Evolutionary conservation across 169 alveolate species (phyloP), one percentile per base, ranked within the genome.

Genomic region (Theileria parva): DNA sequence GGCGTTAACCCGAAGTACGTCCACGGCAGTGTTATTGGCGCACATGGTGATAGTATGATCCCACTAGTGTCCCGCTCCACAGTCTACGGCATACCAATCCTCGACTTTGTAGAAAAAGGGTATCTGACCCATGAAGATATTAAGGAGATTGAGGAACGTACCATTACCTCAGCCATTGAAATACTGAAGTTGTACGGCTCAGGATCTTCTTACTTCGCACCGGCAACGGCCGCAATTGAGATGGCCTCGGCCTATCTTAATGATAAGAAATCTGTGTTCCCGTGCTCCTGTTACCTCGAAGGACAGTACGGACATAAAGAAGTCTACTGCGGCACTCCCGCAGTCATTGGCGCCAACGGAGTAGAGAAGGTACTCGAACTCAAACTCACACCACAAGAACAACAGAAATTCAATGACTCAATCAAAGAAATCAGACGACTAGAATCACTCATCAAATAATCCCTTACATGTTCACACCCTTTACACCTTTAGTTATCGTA

Each of bases 21-120:
- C 13, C 92, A 90, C 64, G 96, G 93, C 8, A 76, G 85, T 21
- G 84, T 92, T 28, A 87, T 94, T 25, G 97, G 97, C 37, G 97
- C 95, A 0, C 97, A 94, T 85, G 96, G 97, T 21, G 97, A 94
- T 86, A 74, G 87, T 37, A 94, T 93, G 96, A 80, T 93, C 17
- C 96, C 97, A 28, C 63, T 94, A 37, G 87, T 81, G 17, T 86
- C 92, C 69, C 89, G 84, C 28, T 77, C 77, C 50, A 92, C 95
- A 2, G 79, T 93, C 44, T 81, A 87, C 2, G 96, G 97, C 7
- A 81, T 94, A 57, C 89, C 95, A 0, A 79, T 91, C 23, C 61
- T 73, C 75, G 23, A 60, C 80, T 77, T 89, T 85, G 73, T 81
- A 23, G 84, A 74, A 23, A 51, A 27, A 21, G 85, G 85, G 23